Conservation (phyloP, 371 early-diverging fungal genomes). For the Nematocida parisii region DNA sequence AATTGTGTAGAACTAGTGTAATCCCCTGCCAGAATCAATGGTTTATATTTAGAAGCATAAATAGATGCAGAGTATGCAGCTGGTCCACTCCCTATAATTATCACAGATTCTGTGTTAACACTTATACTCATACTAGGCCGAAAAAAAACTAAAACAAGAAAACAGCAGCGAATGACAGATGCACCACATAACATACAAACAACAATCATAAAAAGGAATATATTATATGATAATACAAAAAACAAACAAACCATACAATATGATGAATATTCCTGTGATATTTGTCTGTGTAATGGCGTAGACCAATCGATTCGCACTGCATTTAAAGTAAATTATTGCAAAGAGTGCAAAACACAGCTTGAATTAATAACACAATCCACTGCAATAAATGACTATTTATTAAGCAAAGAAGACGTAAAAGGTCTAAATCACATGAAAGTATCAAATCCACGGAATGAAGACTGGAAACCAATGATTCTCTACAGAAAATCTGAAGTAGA, state of each 20-base stretch:
- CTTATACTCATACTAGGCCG: slow-evolving; percentile 24
- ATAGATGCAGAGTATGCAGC: slow-evolving; percentile 91
- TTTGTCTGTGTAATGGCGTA: slow-evolving; percentile 55
- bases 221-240: background rate
- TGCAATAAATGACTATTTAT: slow-evolving; percentile 65
- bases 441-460: slow-evolving; percentile 66
- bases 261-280: slow-evolving; percentile 55
- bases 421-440: slow-evolving; percentile 50
- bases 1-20: slow-evolving; percentile 79
- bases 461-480: slow-evolving; percentile 68
- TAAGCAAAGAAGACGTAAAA: slow-evolving; percentile 63
- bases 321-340: slow-evolving; percentile 63
- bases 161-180: background rate
- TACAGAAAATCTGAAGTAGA: slow-evolving; percentile 64
- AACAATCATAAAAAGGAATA: background rate
- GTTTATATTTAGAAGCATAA: slow-evolving; percentile 81
- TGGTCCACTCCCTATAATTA: slow-evolving; percentile 77
- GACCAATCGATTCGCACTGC: slow-evolving; percentile 56
- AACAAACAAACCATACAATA: slow-evolving; percentile 15
- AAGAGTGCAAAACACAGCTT: slow-evolving; percentile 53
- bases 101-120: slow-evolving; percentile 53
- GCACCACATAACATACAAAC: background rate
- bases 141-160: slow-evolving; percentile 56
- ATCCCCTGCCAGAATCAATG: slow-evolving; percentile 90
- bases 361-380: slow-evolving; percentile 68